Percentiles rank a stretch among this genome's conserved stretches.
Conservation (phyloP, 495 filamentous ascomycete species). For the Pyrenopolyporus hunteri region DNA sequence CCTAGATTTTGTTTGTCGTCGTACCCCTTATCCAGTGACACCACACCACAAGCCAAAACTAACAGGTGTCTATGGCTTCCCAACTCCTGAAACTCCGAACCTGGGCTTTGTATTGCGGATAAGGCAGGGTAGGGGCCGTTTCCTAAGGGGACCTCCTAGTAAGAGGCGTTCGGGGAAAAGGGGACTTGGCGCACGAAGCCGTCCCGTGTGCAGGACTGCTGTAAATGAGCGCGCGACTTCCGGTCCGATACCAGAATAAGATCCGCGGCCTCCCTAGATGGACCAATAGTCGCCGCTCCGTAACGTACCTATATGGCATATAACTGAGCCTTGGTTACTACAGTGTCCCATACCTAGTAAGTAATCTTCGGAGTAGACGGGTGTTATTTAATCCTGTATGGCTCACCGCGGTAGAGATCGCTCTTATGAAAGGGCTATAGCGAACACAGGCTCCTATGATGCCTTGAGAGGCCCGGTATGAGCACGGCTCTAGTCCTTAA, state of each 20-base stretch:
- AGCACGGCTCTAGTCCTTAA: too few relatives aligned
- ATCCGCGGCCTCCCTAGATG: constrained; percentile 8
- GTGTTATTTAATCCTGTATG: too few relatives aligned
- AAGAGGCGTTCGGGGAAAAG: constrained; percentile 21
- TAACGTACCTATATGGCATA: too few relatives aligned
- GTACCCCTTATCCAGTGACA: too few relatives aligned
- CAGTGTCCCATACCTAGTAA: too few relatives aligned
- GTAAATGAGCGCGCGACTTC: constrained; percentile 30
- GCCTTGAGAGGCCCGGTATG: too few relatives aligned
- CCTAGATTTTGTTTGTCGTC: too few relatives aligned
- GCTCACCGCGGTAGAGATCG: too few relatives aligned
- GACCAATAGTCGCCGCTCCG: constrained; percentile 11
- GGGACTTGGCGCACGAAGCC: constrained; percentile 11
- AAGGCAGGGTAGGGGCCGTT: constrained; percentile 9
- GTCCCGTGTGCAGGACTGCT: constrained; percentile 15
- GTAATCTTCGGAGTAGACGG: too few relatives aligned
- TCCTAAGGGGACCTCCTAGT: constrained; percentile 9
- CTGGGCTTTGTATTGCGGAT: constrained; percentile 16
- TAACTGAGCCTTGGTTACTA: neutral
- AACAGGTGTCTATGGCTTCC: neutral
- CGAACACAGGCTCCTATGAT: too few relatives aligned
- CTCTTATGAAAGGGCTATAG: too few relatives aligned
- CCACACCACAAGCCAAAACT: constrained; percentile 16
- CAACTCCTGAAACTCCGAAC: constrained; percentile 11
- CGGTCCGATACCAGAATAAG: neutral